These are phyloP conservation scores for Eleusine indica DNA, from an alignment of 176 grass and related monocot species.

Conservation along the genomic window DNA sequence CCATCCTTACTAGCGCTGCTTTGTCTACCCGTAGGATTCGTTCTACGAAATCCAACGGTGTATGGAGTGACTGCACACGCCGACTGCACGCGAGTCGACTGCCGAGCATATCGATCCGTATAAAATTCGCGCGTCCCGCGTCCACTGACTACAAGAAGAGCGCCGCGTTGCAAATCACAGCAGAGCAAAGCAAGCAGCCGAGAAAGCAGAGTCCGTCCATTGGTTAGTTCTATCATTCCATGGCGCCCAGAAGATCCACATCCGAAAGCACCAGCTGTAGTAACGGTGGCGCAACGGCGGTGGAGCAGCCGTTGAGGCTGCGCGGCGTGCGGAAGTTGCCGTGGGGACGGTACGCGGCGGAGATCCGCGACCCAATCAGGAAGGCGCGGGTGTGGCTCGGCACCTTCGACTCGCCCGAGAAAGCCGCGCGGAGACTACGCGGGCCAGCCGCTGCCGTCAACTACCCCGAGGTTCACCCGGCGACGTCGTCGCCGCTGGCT, in stretches of 20 bases:
- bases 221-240: not conserved
- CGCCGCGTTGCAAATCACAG: no score
- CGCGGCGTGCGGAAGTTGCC: slow-evolving; percentile 87
- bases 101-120: no score
- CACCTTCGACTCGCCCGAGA: slow-evolving; percentile 87
- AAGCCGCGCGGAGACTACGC: slow-evolving; percentile 72
- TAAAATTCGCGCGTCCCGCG: no score
- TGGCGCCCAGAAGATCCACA: not conserved
- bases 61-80: no score
- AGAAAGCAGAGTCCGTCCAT: no score
- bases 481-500: not conserved
- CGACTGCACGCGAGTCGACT: no score
- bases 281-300: not conserved
- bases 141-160: no score
- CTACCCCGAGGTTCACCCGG: slow-evolving; percentile 2
- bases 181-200: no score
- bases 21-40: no score
- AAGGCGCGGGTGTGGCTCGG: slow-evolving; percentile 97
- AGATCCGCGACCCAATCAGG: slow-evolving; percentile 94
- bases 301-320: not conserved
- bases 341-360: slow-evolving; percentile 93
- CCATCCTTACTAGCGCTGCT: no score
- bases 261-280: not conserved
- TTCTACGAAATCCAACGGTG: no score
- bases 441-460: slow-evolving; percentile 48